Percentiles rank a stretch among this genome's conserved stretches.
These are phyloP conservation scores for Austropuccinia psidii DNA, from an alignment of 1,284 basidiomycete genomes.

Conservation along the genomic window DNA sequence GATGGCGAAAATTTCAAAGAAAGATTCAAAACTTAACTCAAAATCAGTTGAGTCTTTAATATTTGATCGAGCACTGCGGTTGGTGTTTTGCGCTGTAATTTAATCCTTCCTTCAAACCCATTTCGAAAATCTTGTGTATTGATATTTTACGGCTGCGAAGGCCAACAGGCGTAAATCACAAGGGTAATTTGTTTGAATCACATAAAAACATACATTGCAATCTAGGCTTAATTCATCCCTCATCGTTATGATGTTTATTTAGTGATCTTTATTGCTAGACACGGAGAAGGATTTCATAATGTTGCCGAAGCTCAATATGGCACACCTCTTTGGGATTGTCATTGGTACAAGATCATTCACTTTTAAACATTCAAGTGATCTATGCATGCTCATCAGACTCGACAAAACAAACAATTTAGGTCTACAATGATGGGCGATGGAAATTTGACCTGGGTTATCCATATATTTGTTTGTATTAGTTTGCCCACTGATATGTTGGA, in stretches of 20 bases:
- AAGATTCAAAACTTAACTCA: not conserved
- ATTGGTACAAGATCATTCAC: conserved; percentile 37
- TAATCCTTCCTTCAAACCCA: not conserved
- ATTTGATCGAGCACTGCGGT: not conserved
- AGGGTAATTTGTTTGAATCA: not conserved
- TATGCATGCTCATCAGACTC: not conserved
- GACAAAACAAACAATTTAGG: not conserved
- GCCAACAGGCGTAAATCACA: not conserved
- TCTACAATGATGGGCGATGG: conserved; percentile 19
- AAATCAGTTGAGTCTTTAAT: not conserved
- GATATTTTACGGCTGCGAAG: not conserved
- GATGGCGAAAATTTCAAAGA: conserved; percentile 16
- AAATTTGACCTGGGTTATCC: conserved; percentile 18
- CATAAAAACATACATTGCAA: not conserved
- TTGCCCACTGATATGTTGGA: not conserved
- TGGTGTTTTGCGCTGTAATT: not conserved
- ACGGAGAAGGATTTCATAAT: conserved; percentile 67
- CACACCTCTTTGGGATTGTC: conserved; percentile 45
- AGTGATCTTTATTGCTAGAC: conserved; percentile 60
- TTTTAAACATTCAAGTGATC: not conserved
- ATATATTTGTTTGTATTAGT: not conserved
- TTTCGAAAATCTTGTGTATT: not conserved
- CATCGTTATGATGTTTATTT: not conserved
- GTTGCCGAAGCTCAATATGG: conserved; percentile 66
- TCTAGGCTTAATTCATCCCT: not conserved